Percentiles rank a stretch among this genome's conserved stretches.
Evolutionary conservation across 441 rosid genomes (phyloP).

Genomic region (Syzygium syzygioides): DNA sequence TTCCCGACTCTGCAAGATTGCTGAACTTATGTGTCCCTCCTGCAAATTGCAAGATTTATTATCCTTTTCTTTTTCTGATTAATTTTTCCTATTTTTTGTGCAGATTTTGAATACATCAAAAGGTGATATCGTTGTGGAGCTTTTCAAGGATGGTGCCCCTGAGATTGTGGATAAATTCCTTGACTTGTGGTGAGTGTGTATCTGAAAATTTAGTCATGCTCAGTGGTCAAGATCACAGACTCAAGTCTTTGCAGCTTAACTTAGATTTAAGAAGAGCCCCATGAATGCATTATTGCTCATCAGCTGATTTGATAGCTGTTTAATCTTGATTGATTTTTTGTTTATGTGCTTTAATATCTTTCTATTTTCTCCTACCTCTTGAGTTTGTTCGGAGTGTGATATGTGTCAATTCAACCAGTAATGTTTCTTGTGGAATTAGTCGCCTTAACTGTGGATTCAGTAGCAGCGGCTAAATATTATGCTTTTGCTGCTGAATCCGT

Average conservation of each 20-base stretch:
- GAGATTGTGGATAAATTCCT: slow-evolving; percentile 75
- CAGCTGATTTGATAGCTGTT: neutral
- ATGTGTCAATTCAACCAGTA: neutral
- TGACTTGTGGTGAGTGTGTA: slow-evolving; percentile 48
- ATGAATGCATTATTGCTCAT: neutral
- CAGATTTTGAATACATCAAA: slow-evolving; percentile 71
- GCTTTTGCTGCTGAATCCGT: neutral
- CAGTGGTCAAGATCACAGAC: neutral
- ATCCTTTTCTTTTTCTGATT: neutral
- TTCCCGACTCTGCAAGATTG: neutral
- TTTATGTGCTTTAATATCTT: neutral
- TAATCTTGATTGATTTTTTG: neutral
- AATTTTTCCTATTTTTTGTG: slow-evolving; percentile 8
- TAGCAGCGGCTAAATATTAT: neutral
- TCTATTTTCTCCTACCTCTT: neutral
- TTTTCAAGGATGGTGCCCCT: slow-evolving; percentile 62
- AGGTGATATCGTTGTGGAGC: slow-evolving; percentile 60
- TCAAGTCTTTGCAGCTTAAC: neutral
- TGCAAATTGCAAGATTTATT: neutral
- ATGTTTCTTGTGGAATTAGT: neutral
- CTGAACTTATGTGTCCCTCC: neutral
- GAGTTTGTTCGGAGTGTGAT: neutral
- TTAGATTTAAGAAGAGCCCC: neutral
- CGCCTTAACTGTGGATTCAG: neutral
- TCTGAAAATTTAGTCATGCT: neutral